A percentile compares a stretch with the other conserved stretches of the same genome.
phyloP scores from a whole-genome alignment of 192 early-diverging fungal genomes.

The Rhizophagus sp. region DNA sequence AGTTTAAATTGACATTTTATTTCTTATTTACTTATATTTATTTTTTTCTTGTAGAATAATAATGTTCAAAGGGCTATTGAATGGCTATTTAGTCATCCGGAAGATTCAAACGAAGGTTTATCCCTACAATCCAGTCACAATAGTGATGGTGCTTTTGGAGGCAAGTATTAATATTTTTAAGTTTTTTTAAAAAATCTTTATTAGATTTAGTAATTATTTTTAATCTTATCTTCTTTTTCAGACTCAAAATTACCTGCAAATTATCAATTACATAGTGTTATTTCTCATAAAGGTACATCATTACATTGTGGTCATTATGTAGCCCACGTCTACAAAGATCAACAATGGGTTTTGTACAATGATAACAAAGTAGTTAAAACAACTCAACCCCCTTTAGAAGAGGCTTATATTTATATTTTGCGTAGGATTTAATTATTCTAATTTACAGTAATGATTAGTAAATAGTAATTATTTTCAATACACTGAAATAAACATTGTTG shows the following conservation, averaged over 20 bases:
- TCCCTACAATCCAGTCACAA: not conserved
- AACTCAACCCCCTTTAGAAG: conserved; percentile 59
- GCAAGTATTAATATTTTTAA: not conserved
- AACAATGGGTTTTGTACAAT: conserved; percentile 90
- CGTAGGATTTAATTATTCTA: conserved; percentile 32
- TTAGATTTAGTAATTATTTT: not conserved
- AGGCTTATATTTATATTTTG: conserved; percentile 77
- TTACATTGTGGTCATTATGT: conserved; percentile 98
- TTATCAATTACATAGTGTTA: conserved; percentile 76
- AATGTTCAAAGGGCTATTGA: conserved; percentile 92
- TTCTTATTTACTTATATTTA: not conserved
- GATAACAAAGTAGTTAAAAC: conserved; percentile 91
- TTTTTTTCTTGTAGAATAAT: conserved; percentile 52
- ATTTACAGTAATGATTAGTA: too few relatives aligned
- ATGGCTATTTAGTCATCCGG: conserved; percentile 88
- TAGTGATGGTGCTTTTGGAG: conserved; percentile 11
- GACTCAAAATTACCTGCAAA: conserved; percentile 50
- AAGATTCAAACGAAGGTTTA: conserved; percentile 30
- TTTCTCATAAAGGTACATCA: conserved; percentile 95
- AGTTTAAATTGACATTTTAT: not conserved
- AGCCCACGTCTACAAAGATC: conserved; percentile 73
- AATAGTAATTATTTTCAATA: too few relatives aligned
- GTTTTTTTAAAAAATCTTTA: not conserved
- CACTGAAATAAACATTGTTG: too few relatives aligned
- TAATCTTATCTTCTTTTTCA: conserved; percentile 20